Evolutionary conservation across 2,329 filamentous ascomycete genomes (phyloP), one percentile per base, ranked within the genome.

Genomic region (Thielaviopsis musarum): DNA sequence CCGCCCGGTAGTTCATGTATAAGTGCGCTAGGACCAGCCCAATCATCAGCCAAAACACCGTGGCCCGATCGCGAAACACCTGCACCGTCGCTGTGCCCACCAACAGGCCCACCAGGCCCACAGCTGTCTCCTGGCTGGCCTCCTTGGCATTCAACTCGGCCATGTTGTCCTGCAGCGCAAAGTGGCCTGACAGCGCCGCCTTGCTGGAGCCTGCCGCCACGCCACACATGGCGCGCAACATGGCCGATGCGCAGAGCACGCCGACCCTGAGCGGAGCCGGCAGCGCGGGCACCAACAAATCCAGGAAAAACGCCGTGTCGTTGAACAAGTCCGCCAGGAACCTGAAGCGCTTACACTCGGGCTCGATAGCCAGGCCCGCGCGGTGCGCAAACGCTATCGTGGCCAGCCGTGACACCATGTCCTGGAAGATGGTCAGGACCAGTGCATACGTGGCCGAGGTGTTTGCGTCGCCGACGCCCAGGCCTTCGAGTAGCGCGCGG

Each of bases 121-220:
- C 88, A 21, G 95, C 83, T 0, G 91, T 97, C 72, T 97, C 93
- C 72, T 97, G 93, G 64, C 88, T 94, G 13, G 90, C 90, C 69
- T 97, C 91, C 78, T 95, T 84, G 60, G 91, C 91, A 72, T 96
- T 97, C 60, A 98, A 77, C 70, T 97, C 91, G 1, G 88, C 91
- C 52, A 97, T 73, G 69, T 96, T 97, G 45, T 89, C 88, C 68
- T 83, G 83, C 64, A 77, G 82, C 9, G 91, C 90, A 74, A 98
- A 97, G 71, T 98, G 93, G 12, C 88, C 87, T 68, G 88, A 93
- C 65, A 98, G 73, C 62, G 87, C 91, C 1, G 91, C 91, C 71
- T 97, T 97, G 63, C 88, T 87, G 59, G 88, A 90, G 13, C 87
- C 89, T 0, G 89, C 91, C 0, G 91, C 88, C 5, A 97, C 90